These are phyloP conservation scores for Colletotrichum cordylinicola DNA, from an alignment of 2,329 filamentous ascomycete genomes.

Conservation along the genomic window DNA sequence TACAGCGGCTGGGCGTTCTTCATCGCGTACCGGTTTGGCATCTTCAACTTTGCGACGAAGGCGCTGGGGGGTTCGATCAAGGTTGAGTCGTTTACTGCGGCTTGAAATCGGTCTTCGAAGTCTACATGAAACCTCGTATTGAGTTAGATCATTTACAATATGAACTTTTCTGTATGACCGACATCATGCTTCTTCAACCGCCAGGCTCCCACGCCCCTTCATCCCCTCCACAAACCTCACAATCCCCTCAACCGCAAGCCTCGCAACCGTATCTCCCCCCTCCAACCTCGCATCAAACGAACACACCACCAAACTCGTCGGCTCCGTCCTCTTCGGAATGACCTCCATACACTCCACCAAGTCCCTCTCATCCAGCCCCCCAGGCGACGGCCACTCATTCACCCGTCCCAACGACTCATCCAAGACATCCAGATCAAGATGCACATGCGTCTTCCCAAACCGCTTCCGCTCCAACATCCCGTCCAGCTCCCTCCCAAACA, in stretches of 20 bases:
- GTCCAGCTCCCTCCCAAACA: background rate
- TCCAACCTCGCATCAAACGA: background rate
- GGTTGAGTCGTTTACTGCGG: conserved; percentile 30
- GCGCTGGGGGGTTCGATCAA: conserved; percentile 43
- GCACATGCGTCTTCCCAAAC: background rate
- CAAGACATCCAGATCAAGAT: background rate
- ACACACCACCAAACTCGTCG: background rate
- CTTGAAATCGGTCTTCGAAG: background rate
- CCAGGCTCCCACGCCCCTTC: background rate
- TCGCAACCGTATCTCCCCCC: background rate
- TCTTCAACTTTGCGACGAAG: conserved; percentile 55
- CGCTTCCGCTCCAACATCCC: background rate
- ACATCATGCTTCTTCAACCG: fast-evolving
- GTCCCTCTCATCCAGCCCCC: background rate
- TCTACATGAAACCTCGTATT: background rate
- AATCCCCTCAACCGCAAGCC: background rate
- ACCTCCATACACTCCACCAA: background rate
- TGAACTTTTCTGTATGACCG: fast-evolving
- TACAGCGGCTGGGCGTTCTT: conserved; percentile 52
- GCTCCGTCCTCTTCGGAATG: background rate
- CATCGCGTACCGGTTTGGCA: conserved; percentile 52
- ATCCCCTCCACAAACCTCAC: background rate
- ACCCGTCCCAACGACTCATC: background rate
- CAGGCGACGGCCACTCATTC: background rate
- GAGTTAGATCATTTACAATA: too few relatives aligned